These are phyloP conservation scores for grape (Vitis vinifera) DNA, from an alignment of 164 flowering plant genomes.

Conservation along the genomic window DNA sequence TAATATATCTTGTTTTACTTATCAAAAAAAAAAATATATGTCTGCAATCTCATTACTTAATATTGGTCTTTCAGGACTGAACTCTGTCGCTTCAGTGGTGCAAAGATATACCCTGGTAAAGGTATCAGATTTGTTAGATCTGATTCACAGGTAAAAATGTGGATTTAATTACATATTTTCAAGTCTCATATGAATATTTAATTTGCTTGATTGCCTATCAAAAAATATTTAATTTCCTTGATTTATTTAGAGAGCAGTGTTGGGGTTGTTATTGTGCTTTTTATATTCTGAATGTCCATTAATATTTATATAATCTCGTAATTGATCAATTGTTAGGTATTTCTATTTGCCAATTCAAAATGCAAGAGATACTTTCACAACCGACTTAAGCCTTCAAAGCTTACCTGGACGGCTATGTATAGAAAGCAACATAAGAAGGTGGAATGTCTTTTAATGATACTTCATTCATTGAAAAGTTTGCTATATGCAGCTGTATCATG, in stretches of 20 bases:
- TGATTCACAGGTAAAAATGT: constrained; percentile 39
- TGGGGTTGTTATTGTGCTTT: no score
- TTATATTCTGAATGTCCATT: no score
- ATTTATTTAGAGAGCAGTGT: neutral
- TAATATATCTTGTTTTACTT: no score
- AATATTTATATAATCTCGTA: no score
- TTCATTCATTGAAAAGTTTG: neutral
- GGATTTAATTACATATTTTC: neutral
- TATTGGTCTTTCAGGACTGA: constrained; percentile 36
- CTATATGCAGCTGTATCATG: neutral
- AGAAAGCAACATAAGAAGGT: constrained; percentile 70
- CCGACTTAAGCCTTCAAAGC: constrained; percentile 29
- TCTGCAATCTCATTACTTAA: no score
- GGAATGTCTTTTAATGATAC: neutral
- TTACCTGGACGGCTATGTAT: constrained; percentile 58
- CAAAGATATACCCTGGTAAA: constrained; percentile 50
- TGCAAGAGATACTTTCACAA: constrained; percentile 34
- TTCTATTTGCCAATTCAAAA: constrained; percentile 29
- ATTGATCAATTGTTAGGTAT: constrained; percentile 14
- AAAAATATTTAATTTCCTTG: neutral
- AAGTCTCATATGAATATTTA: neutral
- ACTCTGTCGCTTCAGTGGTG: constrained; percentile 53
- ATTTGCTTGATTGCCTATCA: neutral
- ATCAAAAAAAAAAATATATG: no score
- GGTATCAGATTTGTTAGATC: constrained; percentile 50